Conservation (phyloP, 1,284 basidiomycete genomes). For the Marasmius fiardii region DNA sequence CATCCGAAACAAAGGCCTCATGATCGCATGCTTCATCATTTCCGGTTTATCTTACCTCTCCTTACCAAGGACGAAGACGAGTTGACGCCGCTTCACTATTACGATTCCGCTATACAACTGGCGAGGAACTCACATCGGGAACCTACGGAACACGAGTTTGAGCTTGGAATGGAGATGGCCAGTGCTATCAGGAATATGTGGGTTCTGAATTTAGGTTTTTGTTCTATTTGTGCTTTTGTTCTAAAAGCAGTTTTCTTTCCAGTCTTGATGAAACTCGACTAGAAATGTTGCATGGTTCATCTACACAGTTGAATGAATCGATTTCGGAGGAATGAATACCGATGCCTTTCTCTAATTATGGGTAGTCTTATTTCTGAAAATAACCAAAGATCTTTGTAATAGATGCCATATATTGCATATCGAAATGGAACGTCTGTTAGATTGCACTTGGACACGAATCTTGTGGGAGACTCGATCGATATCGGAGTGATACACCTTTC, state of each 20-base stretch:
- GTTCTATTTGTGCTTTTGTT: not conserved
- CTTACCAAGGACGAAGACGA: constrained; percentile 58
- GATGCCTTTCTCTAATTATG: too few relatives aligned
- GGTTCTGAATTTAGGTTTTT: constrained; percentile 25
- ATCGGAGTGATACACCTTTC: too few relatives aligned
- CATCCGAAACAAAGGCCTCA: constrained; percentile 60
- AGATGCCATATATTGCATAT: too few relatives aligned
- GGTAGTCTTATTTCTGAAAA: too few relatives aligned
- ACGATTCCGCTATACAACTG: constrained; percentile 75
- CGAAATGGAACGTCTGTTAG: too few relatives aligned
- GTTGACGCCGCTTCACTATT: constrained; percentile 65
- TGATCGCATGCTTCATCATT: constrained; percentile 70
- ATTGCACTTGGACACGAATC: too few relatives aligned
- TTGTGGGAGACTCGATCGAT: too few relatives aligned
- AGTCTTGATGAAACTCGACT: constrained; percentile 60
- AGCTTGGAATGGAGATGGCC: constrained; percentile 61
- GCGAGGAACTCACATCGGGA: constrained; percentile 63
- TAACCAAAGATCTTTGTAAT: too few relatives aligned
- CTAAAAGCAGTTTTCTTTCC: constrained; percentile 4
- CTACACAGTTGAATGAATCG: constrained; percentile 33
- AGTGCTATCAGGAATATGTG: constrained; percentile 54
- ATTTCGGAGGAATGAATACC: constrained; percentile 16
- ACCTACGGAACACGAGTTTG: constrained; percentile 69
- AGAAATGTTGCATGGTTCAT: constrained; percentile 58
- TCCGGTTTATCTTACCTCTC: constrained; percentile 68